These are phyloP conservation scores for Areca catechu DNA, from an alignment of 176 grass and related monocot species.

Conservation along the genomic window DNA sequence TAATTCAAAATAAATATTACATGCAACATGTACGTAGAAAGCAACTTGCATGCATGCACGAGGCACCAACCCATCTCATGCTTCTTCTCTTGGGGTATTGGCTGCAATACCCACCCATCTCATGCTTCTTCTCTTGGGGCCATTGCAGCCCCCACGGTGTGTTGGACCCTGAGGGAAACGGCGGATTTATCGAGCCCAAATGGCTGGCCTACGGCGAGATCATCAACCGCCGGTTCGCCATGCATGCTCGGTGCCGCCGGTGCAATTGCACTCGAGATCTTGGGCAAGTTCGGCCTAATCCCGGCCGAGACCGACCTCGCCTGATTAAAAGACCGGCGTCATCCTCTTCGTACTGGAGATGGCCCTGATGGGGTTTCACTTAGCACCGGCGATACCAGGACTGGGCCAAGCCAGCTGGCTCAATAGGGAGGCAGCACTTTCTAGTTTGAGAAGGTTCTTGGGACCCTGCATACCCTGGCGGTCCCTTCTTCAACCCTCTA, in stretches of 20 bases:
- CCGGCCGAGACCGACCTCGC: slow-evolving; percentile 69
- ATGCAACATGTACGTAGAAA: too few species aligned
- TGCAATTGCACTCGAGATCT: slow-evolving; percentile 50
- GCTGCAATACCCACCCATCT: too few species aligned
- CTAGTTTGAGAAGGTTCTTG: slow-evolving; percentile 68
- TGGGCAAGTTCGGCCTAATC: slow-evolving; percentile 61
- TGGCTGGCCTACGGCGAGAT: slow-evolving; percentile 91
- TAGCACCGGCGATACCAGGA: slow-evolving; percentile 94
- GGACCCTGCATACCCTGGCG: slow-evolving; percentile 72
- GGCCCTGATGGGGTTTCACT: slow-evolving; percentile 88
- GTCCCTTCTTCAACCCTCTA: slow-evolving; percentile 73
- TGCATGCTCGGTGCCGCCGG: slow-evolving; percentile 80
- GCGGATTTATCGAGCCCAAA: slow-evolving; percentile 86
- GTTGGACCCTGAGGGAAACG: slow-evolving; percentile 83
- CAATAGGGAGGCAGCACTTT: slow-evolving; percentile 87
- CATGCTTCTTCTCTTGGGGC: too few species aligned
- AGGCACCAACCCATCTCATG: too few species aligned
- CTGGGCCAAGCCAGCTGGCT: slow-evolving; percentile 74
- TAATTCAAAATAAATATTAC: too few species aligned
- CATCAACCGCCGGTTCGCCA: slow-evolving; percentile 76
- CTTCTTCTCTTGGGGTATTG: too few species aligned
- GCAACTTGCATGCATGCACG: too few species aligned
- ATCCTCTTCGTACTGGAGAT: slow-evolving; percentile 90
- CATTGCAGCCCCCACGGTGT: slow-evolving; percentile 81
- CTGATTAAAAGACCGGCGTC: slow-evolving; percentile 77